Conservation (phyloP, 1,284 basidiomycete genomes). For the Pyrrhoderma lamaoense region DNA sequence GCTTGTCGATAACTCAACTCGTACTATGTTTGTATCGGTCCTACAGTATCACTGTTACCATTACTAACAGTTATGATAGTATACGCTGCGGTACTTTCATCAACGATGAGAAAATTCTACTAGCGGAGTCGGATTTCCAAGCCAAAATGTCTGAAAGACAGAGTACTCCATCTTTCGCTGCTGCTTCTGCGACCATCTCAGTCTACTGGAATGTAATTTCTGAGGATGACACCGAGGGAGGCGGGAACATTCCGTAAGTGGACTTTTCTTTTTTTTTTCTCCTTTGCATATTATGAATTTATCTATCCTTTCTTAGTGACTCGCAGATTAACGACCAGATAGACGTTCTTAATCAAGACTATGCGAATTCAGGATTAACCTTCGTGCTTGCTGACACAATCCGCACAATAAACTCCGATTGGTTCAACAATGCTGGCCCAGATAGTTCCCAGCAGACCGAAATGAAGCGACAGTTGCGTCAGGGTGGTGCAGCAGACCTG, state of each 20-base stretch:
- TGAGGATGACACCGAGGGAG: conserved; percentile 30
- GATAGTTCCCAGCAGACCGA: conserved; percentile 33
- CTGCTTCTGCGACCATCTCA: conserved; percentile 29
- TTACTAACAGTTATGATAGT: neutral
- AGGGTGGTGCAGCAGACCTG: conserved; percentile 36
- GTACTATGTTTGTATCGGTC: neutral
- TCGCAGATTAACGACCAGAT: conserved; percentile 37
- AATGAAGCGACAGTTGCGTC: conserved; percentile 44
- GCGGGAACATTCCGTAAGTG: conserved; percentile 41
- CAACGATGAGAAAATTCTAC: conserved; percentile 30
- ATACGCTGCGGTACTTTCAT: conserved; percentile 32
- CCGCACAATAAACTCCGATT: conserved; percentile 37
- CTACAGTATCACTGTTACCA: too few species aligned
- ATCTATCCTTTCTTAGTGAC: conserved; percentile 26
- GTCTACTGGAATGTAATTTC: conserved; percentile 45
- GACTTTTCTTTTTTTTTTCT: neutral
- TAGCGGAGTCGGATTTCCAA: conserved; percentile 27
- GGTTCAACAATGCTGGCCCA: conserved; percentile 42
- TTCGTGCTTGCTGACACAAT: conserved; percentile 39
- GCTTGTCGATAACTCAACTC: neutral
- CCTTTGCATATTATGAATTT: conserved; percentile 21
- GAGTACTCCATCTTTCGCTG: conserved; percentile 10
- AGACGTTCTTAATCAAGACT: conserved; percentile 40
- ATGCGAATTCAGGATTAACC: conserved; percentile 34
- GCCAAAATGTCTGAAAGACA: neutral